phyloP scores from a whole-genome alignment of 2,329 filamentous ascomycete genomes.

The Alternaria ethzedia region DNA sequence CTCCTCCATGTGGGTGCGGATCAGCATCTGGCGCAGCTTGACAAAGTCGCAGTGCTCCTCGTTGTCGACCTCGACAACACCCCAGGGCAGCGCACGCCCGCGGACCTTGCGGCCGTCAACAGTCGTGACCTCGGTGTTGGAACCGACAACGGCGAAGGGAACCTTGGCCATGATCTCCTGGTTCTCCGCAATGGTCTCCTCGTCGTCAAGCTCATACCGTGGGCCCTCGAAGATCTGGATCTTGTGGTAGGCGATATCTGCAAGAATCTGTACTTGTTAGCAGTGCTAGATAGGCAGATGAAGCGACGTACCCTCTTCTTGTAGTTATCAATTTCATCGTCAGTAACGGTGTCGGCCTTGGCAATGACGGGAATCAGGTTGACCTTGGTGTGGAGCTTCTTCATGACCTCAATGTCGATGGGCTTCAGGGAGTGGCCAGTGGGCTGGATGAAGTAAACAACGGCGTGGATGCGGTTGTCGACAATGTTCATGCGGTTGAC shows the following conservation, averaged over 20 bases:
- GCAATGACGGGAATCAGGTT: conserved; percentile 99
- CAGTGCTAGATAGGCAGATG: not conserved
- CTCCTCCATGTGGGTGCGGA: conserved; percentile 99
- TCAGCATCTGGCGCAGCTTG: conserved; percentile 99
- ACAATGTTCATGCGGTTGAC: conserved; percentile 99
- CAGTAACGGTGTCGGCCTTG: conserved; percentile 96
- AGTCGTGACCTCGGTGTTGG: conserved; percentile 90
- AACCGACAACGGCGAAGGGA: conserved; percentile 96
- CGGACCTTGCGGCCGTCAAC: conserved; percentile 94
- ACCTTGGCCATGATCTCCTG: conserved; percentile 99
- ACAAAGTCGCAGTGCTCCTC: conserved; percentile 99
- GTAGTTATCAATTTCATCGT: conserved; percentile 93
- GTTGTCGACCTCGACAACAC: conserved; percentile 98
- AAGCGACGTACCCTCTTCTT: conserved; percentile 83
- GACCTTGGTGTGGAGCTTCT: conserved; percentile 99
- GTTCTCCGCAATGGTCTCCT: conserved; percentile 99
- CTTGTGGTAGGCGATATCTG: conserved; percentile 94
- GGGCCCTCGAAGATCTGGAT: conserved; percentile 99
- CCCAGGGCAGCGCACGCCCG: conserved; percentile 96
- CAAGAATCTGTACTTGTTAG: conserved; percentile 73
- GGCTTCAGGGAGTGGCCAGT: conserved; percentile 98
- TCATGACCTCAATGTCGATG: conserved; percentile 99
- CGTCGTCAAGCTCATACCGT: conserved; percentile 97
- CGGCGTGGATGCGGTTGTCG: conserved; percentile 98
- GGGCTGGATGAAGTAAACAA: conserved; percentile 99